phyloP scores from a whole-genome alignment of 441 rosid species.

The Bruguiera hainesii region DNA sequence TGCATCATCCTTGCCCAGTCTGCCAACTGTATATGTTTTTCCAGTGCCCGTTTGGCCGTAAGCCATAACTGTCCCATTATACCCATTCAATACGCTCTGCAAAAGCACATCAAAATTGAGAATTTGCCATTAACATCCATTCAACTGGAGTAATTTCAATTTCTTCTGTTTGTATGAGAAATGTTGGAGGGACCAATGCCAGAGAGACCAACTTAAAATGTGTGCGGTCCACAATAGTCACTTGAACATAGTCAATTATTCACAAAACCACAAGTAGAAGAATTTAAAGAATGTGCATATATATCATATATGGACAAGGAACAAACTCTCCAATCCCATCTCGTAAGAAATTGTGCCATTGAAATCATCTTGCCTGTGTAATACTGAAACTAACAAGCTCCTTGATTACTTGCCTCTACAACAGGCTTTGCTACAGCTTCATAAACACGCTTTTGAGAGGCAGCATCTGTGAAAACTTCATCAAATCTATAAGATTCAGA shows the following conservation, averaged over 20 bases:
- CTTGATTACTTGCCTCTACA: slow-evolving; percentile 56
- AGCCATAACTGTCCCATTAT: slow-evolving; percentile 95
- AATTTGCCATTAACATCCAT: slow-evolving; percentile 18
- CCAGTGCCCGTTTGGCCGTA: slow-evolving; percentile 97
- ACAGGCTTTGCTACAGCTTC: slow-evolving; percentile 92
- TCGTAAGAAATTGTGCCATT: no score
- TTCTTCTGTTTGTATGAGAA: not conserved
- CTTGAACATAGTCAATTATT: no score
- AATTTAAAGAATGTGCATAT: not conserved
- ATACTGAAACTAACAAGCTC: not conserved
- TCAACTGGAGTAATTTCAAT: slow-evolving; percentile 1
- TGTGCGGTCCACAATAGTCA: no score
- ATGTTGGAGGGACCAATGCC: no score
- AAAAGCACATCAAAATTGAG: slow-evolving; percentile 18
- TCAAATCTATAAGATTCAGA: slow-evolving; percentile 85
- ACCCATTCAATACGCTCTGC: slow-evolving; percentile 88
- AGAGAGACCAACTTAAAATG: no score
- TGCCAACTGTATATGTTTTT: slow-evolving; percentile 84
- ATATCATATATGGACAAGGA: not conserved
- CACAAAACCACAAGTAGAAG: not conserved
- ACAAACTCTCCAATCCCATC: not conserved
- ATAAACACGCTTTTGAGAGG: slow-evolving; percentile 88
- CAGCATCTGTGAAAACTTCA: slow-evolving; percentile 68
- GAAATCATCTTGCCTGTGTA: not conserved
- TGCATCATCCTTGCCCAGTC: slow-evolving; percentile 70